phyloP scores from a whole-genome alignment of 345 rosid species.

The Erodium maritimum region DNA sequence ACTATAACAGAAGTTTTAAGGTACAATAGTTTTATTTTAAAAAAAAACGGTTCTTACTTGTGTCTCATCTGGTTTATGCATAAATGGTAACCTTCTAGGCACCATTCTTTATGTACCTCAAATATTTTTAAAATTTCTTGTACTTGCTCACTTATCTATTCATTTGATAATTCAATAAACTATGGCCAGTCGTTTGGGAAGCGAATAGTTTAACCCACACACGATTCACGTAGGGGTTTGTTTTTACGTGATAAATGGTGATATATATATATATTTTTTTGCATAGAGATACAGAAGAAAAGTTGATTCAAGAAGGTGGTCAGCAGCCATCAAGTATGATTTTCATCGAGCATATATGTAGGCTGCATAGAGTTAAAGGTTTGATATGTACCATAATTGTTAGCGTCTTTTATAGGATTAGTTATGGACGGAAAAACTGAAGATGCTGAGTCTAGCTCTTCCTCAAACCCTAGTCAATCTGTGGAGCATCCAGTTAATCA shows the following conservation, averaged over 20 bases:
- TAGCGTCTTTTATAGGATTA: conserved; percentile 29
- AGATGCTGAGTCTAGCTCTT: conserved; percentile 27
- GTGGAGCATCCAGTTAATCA: conserved; percentile 18
- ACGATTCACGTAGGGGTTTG: not conserved
- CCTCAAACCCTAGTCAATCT: conserved; percentile 21
- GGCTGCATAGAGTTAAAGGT: conserved; percentile 1
- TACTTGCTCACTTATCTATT: not conserved
- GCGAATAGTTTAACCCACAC: not conserved
- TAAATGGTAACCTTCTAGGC: not conserved
- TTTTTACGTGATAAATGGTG: conserved; percentile 6
- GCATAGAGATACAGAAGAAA: conserved; percentile 47
- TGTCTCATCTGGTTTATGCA: not conserved
- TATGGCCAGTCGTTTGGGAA: not conserved
- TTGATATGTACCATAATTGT: not conserved
- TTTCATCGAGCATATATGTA: conserved; percentile 15
- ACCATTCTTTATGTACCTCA: not conserved
- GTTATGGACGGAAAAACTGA: conserved; percentile 74
- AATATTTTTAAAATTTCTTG: too few relatives aligned
- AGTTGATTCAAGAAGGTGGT: conserved; percentile 43
- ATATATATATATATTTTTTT: conserved; percentile 3
- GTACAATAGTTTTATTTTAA: conserved; percentile 20
- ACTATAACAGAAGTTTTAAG: conserved; percentile 69
- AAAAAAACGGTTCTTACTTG: not conserved
- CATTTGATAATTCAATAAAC: not conserved
- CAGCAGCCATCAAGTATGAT: too few relatives aligned